A percentile compares a stretch with the other conserved stretches of the same genome.
Conservation (phyloP, 2,329 filamentous ascomycete species). For the Dothideomycetidae sp. region DNA sequence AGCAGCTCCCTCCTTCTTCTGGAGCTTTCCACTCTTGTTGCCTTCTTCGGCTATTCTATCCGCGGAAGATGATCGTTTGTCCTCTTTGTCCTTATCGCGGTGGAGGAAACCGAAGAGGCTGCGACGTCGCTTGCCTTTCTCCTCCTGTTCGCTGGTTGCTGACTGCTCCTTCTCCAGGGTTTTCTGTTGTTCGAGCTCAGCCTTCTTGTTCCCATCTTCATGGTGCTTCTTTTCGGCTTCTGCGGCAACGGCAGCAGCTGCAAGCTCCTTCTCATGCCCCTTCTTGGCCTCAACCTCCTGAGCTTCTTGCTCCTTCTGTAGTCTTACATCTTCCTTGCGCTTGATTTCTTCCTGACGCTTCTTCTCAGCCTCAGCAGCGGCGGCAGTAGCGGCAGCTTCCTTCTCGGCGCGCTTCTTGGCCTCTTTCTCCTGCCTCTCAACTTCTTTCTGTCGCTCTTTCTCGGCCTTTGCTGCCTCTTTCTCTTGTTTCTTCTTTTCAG, state of each 20-base stretch:
- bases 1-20: slow-evolving; percentile 9
- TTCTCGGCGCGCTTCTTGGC: slow-evolving; percentile 19
- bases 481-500: slow-evolving; percentile 10
- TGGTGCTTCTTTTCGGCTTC: slow-evolving; percentile 19
- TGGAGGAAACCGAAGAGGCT: slow-evolving; percentile 8
- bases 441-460: slow-evolving; percentile 18
- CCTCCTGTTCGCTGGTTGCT: slow-evolving; percentile 7
- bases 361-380: slow-evolving; percentile 39
- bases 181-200: slow-evolving; percentile 5
- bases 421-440: slow-evolving; percentile 14
- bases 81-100: slow-evolving; percentile 7
- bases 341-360: slow-evolving; percentile 33
- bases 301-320: slow-evolving; percentile 30
- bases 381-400: slow-evolving; percentile 13
- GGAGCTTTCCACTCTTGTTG: slow-evolving; percentile 5
- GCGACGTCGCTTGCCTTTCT: slow-evolving; percentile 10
- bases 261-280: slow-evolving; percentile 31
- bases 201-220: slow-evolving; percentile 10
- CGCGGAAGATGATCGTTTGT: slow-evolving; percentile 1
- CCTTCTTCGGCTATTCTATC: slow-evolving; percentile 9
- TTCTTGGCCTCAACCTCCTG: slow-evolving; percentile 41
- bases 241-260: slow-evolving; percentile 7
- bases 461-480: slow-evolving; percentile 21
- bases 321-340: slow-evolving; percentile 34
- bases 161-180: slow-evolving; percentile 6